Conservation (phyloP, 345 rosid species). For the Ailanthus altissimus region DNA sequence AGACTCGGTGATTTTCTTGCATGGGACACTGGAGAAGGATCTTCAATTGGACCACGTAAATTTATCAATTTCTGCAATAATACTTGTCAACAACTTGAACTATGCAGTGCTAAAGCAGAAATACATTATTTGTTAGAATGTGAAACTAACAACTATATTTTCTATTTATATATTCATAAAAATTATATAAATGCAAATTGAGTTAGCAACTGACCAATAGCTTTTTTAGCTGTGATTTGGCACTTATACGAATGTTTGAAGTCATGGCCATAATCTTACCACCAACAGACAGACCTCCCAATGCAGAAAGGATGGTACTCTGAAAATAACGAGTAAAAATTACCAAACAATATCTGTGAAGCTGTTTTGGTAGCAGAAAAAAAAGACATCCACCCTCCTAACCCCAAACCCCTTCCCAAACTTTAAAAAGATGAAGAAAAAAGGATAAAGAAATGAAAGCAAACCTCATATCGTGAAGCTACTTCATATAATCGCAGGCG, state of each 20-base stretch:
- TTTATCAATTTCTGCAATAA: constrained; percentile 75
- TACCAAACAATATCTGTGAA: constrained; percentile 16
- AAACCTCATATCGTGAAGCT: constrained; percentile 90
- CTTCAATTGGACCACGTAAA: constrained; percentile 74
- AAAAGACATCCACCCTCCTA: neutral
- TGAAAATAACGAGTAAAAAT: constrained; percentile 41
- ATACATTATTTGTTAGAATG: constrained; percentile 16
- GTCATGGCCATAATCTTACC: constrained; percentile 39
- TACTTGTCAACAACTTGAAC: constrained; percentile 35
- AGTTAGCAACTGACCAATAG: constrained; percentile 64
- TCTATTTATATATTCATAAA: constrained; percentile 1
- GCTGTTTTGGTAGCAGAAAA: constrained; percentile 6
- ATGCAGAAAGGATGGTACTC: constrained; percentile 66
- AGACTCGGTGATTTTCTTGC: constrained; percentile 67
- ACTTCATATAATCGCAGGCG: constrained; percentile 92
- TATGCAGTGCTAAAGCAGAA: constrained; percentile 26
- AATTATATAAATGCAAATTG: constrained; percentile 25
- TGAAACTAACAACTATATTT: constrained; percentile 10
- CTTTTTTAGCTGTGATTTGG: constrained; percentile 72
- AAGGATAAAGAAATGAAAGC: constrained; percentile 1
- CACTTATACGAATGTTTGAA: constrained; percentile 50
- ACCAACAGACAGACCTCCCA: constrained; percentile 55
- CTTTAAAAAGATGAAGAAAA: neutral
- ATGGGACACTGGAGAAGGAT: constrained; percentile 79
- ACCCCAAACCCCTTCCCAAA: neutral